Evolutionary conservation across 192 early-diverging fungal species (phyloP).

Genomic region (Martensiomyces pterosporus): DNA sequence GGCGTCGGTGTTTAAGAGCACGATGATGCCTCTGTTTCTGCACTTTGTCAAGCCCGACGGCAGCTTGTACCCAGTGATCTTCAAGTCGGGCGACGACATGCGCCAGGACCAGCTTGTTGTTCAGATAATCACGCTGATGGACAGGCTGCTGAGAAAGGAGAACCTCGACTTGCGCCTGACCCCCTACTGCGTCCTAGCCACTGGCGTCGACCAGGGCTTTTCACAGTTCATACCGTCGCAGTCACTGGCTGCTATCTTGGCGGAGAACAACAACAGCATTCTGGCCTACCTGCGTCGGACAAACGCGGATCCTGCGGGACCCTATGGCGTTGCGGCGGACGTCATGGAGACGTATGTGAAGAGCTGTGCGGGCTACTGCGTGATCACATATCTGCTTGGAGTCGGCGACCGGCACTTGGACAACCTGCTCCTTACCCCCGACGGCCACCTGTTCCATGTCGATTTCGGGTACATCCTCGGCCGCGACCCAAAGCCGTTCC

Average conservation of each 20-base stretch:
- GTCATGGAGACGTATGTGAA: conserved; percentile 96
- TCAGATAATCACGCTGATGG: conserved; percentile 97
- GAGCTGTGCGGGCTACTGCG: conserved; percentile 98
- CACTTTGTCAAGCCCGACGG: conserved; percentile 82
- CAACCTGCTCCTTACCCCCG: conserved; percentile 85
- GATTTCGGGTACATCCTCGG: conserved; percentile 99
- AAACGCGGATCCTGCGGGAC: conserved; percentile 62
- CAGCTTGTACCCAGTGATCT: conserved; percentile 90
- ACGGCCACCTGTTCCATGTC: conserved; percentile 91
- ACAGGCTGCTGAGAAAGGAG: conserved; percentile 89
- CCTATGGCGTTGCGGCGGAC: conserved; percentile 62
- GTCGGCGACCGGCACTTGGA: conserved; percentile 98
- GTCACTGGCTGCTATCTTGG: conserved; percentile 83
- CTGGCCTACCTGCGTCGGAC: conserved; percentile 72
- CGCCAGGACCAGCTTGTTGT: conserved; percentile 98
- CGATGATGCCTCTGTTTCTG: conserved; percentile 79
- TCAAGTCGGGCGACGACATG: conserved; percentile 96
- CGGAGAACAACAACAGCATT: conserved; percentile 81
- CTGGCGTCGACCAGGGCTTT: conserved; percentile 91
- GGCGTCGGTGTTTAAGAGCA: conserved; percentile 87
- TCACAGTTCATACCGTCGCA: conserved; percentile 92
- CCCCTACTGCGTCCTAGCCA: conserved; percentile 94
- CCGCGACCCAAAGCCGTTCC: conserved; percentile 98
- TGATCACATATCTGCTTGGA: conserved; percentile 96
- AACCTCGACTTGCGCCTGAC: conserved; percentile 91